Evolutionary conservation across 1,284 basidiomycete genomes (phyloP), one percentile per base, ranked within the genome.

Genomic region (Trichosporon coremiiforme): DNA sequence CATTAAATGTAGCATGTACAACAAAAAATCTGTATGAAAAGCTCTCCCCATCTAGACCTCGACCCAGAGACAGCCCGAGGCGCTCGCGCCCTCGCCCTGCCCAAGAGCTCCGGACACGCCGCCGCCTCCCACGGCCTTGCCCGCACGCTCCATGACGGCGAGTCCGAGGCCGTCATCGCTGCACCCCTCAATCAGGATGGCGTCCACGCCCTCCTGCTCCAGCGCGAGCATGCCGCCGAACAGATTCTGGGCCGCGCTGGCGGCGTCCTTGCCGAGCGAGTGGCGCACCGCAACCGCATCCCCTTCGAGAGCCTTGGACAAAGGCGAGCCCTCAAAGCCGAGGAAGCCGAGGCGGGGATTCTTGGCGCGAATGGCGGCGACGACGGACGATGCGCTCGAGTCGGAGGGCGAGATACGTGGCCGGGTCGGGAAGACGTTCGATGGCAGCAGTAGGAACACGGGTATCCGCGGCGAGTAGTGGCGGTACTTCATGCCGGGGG

Each of bases 401-500:
- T 60, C 60, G 12, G 36, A 63, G 17, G 57, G 69, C 12, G 57
- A 41, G 4, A 71, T 71, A 29, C 69, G 38, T 1, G 63, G 64
- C 57, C 72, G 76, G 68, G 70, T 66, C 83, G 68, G 82, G 75
- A 67, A 84, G 9, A 74, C 75, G 69, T 78, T 79, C 71, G 72
- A 77, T 0, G 90, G 89, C 69, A 88, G 85, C 33, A 96, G 84
- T 7, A 97, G 86, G 31, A 88, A 89, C 22, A 95, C 91, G 2
- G 94, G 93, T 12, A 94, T 89, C 0, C 89, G 86, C 1, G 96
- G 96, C 31, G 95, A 92, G 81, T 99, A 99, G 84, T 99, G 97
- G 66, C 92, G 88, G 82, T 99, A 99, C 84, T 99, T 99, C 95
- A 98, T 98, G n/a, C 97, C 97, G 0, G 97, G 97, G 0, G 97